Percentiles rank a stretch among this genome's conserved stretches.
Evolutionary conservation across 2,329 filamentous ascomycete genomes (phyloP).

Genomic region (Aspergillus candidus): DNA sequence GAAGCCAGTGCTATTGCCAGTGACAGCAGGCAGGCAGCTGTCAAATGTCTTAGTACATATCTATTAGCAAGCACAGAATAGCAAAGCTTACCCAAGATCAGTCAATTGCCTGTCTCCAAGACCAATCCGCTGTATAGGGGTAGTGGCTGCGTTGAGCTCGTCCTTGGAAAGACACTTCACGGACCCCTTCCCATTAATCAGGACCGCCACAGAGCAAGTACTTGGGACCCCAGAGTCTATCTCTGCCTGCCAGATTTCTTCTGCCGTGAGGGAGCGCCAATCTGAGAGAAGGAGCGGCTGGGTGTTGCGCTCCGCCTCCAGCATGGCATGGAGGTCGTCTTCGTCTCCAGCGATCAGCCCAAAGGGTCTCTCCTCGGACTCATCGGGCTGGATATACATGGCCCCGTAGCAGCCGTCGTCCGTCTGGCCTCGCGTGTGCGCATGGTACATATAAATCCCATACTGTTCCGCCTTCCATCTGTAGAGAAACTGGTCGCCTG

Average conservation of each 20-base stretch:
- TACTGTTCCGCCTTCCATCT: conserved; percentile 51
- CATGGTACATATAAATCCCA: conserved; percentile 58
- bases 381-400: conserved; percentile 42
- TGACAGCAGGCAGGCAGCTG: conserved; percentile 22
- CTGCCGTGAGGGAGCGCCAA: conserved; percentile 50
- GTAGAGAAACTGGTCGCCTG: conserved; percentile 47
- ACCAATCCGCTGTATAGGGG: conserved; percentile 6
- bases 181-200: conserved; percentile 54
- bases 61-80: background rate
- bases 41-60: conserved; percentile 1
- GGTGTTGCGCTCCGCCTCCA: conserved; percentile 44
- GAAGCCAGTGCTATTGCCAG: conserved; percentile 13
- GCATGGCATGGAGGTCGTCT: conserved; percentile 38
- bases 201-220: conserved; percentile 54
- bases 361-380: conserved; percentile 23
- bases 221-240: conserved; percentile 34
- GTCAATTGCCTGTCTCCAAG: conserved; percentile 21
- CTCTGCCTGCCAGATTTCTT: conserved; percentile 33
- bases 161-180: conserved; percentile 19
- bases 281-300: conserved; percentile 51
- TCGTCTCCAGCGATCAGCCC: conserved; percentile 26
- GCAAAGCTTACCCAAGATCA: conserved; percentile 21
- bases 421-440: conserved; percentile 51
- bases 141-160: conserved; percentile 30
- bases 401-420: conserved; percentile 57